These are phyloP conservation scores for Aspergillus jensenii DNA, from an alignment of 2,329 filamentous ascomycete genomes.

Conservation along the genomic window DNA sequence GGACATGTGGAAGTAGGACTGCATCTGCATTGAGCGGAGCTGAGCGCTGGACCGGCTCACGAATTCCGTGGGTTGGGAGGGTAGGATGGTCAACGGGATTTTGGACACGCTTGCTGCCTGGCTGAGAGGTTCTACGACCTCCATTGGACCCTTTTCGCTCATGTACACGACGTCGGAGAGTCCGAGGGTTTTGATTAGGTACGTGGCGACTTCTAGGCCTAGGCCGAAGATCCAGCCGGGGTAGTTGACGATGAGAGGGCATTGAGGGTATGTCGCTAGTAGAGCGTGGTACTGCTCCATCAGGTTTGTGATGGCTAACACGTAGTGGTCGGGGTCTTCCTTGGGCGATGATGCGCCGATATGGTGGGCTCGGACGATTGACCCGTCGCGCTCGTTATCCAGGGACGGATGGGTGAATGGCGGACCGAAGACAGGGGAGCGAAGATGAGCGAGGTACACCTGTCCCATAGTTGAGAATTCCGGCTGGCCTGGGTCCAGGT, in stretches of 20 bases:
- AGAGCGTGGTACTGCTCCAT: constrained; percentile 48
- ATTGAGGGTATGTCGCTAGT: constrained; percentile 40
- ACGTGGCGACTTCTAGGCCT: constrained; percentile 50
- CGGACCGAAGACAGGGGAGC: constrained; percentile 54
- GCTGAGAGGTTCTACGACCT: constrained; percentile 44
- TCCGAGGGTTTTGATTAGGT: constrained; percentile 47
- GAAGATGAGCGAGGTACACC: constrained; percentile 56
- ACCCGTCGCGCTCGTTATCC: constrained; percentile 34
- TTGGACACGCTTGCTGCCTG: constrained; percentile 37
- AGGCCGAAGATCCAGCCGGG: constrained; percentile 57
- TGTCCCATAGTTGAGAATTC: constrained; percentile 61
- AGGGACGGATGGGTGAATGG: constrained; percentile 53
- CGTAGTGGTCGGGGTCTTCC: constrained; percentile 58
- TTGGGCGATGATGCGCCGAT: constrained; percentile 55
- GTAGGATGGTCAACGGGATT: constrained; percentile 46
- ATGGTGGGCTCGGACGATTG: constrained; percentile 52
- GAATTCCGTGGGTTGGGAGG: constrained; percentile 46
- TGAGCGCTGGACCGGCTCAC: constrained; percentile 51
- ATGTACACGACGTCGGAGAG: constrained; percentile 56
- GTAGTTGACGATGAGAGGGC: constrained; percentile 58
- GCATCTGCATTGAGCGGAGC: constrained; percentile 58
- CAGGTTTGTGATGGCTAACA: constrained; percentile 53
- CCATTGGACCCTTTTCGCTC: constrained; percentile 48
- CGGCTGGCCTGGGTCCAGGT: constrained; percentile 60
- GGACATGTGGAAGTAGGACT: constrained; percentile 60